phyloP scores from a whole-genome alignment of 106 monocot genomes.

The Dioscorea alata region DNA sequence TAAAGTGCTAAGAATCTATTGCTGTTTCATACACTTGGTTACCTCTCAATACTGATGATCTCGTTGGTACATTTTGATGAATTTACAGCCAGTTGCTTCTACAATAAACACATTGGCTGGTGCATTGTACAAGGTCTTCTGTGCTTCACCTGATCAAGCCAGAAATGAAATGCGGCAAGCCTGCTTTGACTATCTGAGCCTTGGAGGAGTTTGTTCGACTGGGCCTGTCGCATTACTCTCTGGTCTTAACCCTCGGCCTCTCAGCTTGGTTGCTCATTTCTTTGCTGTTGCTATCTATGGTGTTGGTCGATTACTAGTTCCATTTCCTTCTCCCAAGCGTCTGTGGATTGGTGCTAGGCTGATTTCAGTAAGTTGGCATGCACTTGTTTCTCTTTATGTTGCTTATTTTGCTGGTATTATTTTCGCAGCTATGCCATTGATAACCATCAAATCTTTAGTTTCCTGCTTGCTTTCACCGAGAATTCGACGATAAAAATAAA shows the following conservation, averaged over 20 bases:
- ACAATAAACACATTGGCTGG: slow-evolving; percentile 95
- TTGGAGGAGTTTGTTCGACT: slow-evolving; percentile 75
- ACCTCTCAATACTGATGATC: neutral
- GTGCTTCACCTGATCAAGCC: slow-evolving; percentile 67
- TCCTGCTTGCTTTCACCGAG: too few species aligned
- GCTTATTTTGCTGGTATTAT: too few species aligned
- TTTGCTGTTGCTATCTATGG: slow-evolving; percentile 94
- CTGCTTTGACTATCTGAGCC: slow-evolving; percentile 88
- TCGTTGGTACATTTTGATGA: neutral
- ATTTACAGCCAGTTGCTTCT: slow-evolving; percentile 83
- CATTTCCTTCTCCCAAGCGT: slow-evolving; percentile 72
- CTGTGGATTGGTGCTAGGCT: slow-evolving; percentile 73
- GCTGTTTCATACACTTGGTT: neutral
- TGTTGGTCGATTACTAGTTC: slow-evolving; percentile 72
- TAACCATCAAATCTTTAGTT: too few species aligned
- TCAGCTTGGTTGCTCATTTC: slow-evolving; percentile 81
- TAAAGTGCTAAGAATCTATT: neutral
- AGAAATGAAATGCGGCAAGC: slow-evolving; percentile 85
- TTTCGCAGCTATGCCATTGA: too few species aligned
- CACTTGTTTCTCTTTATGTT: too few species aligned
- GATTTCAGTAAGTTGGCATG: slow-evolving; percentile 52
- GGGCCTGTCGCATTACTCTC: slow-evolving; percentile 73
- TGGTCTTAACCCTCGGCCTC: slow-evolving; percentile 78
- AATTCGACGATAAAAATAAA: neutral
- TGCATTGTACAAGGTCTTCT: slow-evolving; percentile 83